These are phyloP conservation scores for Mycena venus DNA, from an alignment of 768 basidiomycete species.

Conservation along the genomic window DNA sequence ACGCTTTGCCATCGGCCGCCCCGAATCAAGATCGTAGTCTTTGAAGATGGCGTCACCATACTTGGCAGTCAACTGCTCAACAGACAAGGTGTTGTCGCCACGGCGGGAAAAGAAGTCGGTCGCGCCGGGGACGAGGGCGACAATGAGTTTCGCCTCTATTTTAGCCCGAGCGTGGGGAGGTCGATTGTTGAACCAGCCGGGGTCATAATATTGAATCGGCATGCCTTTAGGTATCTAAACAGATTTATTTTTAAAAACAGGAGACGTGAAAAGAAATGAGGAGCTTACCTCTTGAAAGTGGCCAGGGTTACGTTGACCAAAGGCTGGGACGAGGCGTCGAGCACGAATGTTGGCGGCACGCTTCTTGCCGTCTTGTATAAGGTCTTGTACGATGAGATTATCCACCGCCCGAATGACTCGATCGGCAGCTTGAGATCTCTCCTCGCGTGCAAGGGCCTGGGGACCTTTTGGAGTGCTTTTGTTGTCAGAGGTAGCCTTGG, in stretches of 20 bases:
- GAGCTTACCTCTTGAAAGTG: background rate
- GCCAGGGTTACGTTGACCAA: background rate
- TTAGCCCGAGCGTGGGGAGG: conserved; percentile 12
- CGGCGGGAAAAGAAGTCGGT: conserved; percentile 5
- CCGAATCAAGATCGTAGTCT: conserved; percentile 14
- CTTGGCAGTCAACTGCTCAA: conserved; percentile 8
- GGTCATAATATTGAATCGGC: conserved; percentile 29
- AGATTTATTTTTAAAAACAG: background rate
- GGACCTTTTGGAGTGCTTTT: background rate
- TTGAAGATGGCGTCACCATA: conserved; percentile 8
- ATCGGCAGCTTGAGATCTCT: conserved; percentile 15
- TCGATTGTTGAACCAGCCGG: conserved; percentile 14
- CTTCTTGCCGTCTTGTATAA: background rate
- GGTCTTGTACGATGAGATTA: background rate
- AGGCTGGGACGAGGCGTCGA: background rate
- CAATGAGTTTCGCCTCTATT: conserved; percentile 1
- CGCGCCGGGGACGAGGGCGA: conserved; percentile 2
- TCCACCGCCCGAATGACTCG: conserved; percentile 8
- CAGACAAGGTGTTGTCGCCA: background rate
- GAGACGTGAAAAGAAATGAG: background rate
- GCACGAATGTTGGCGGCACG: background rate
- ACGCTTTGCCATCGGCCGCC: background rate
- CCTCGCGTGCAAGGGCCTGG: conserved; percentile 10
- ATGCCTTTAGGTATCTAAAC: conserved; percentile 17
- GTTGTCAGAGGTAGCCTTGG: conserved; percentile 27